Conservation (phyloP, 2,329 filamentous ascomycete species). For the Annulohypoxylon truncatum region DNA sequence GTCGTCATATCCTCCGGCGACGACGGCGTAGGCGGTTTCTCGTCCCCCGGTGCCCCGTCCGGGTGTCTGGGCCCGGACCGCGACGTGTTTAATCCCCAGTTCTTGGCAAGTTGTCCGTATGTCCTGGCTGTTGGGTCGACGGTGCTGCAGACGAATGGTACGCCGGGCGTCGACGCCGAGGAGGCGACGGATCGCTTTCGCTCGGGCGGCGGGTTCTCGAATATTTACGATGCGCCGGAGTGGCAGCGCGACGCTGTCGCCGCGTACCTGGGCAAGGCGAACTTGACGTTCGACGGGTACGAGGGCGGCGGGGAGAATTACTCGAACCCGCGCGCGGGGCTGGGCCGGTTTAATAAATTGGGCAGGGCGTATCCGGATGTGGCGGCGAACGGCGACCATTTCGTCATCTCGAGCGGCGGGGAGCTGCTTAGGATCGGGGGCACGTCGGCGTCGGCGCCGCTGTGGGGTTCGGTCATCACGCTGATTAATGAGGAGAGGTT, state of each 20-base stretch:
- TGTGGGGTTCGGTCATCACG: constrained; percentile 60
- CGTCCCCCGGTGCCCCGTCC: constrained; percentile 41
- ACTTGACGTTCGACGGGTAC: constrained; percentile 48
- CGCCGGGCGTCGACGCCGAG: constrained; percentile 36
- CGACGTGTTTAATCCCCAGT: constrained; percentile 61
- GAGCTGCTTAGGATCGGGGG: constrained; percentile 57
- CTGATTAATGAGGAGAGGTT: constrained; percentile 63
- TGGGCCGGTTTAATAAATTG: constrained; percentile 54
- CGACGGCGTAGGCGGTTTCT: constrained; percentile 57
- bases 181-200: constrained; percentile 39
- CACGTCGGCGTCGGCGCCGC: constrained; percentile 62
- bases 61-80: constrained; percentile 54
- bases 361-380: constrained; percentile 64
- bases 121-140: constrained; percentile 60
- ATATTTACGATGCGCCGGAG: constrained; percentile 48
- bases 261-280: constrained; percentile 43
- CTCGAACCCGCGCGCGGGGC: constrained; percentile 48
- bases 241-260: constrained; percentile 48
- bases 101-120: constrained; percentile 62
- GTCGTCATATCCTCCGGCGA: constrained; percentile 62
- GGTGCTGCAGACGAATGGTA: constrained; percentile 37
- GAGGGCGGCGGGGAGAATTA: constrained; percentile 52
- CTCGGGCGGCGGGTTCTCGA: constrained; percentile 52
- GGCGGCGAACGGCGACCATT: constrained; percentile 56
- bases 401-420: constrained; percentile 51